Evolutionary conservation across 176 grass and related monocot genomes (phyloP).

Genomic region (Lolium perenne): DNA sequence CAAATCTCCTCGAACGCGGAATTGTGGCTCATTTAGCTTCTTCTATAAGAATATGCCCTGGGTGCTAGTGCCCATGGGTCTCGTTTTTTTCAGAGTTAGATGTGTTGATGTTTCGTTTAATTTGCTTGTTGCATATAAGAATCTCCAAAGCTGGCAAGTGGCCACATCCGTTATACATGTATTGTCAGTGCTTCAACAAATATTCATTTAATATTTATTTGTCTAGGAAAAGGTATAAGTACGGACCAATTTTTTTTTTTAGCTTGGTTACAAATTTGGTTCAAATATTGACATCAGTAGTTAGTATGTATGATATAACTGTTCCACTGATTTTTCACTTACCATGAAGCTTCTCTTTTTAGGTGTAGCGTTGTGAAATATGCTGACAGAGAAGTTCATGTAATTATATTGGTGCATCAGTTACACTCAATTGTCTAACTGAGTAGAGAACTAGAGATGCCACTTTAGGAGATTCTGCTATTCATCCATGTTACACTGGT

Average conservation of each 20-base stretch:
- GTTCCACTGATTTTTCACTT: neutral
- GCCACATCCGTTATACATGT: neutral
- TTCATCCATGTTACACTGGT: neutral
- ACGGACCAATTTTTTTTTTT: neutral
- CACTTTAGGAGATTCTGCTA: neutral
- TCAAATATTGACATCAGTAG: neutral
- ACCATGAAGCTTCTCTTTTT: conserved; percentile 19
- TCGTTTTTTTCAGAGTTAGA: neutral
- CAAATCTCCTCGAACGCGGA: no score
- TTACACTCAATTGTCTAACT: conserved; percentile 5
- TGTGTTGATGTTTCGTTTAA: neutral
- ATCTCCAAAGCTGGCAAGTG: conserved; percentile 7
- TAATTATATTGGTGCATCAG: neutral
- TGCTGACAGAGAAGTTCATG: conserved; percentile 15
- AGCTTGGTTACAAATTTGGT: neutral
- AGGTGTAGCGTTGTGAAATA: conserved; percentile 1
- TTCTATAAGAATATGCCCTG: no score
- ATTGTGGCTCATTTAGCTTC: no score
- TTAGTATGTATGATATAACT: neutral
- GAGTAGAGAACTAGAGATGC: neutral
- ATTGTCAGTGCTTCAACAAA: neutral
- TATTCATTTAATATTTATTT: conserved; percentile 17
- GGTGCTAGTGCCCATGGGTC: no score
- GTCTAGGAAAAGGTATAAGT: neutral
- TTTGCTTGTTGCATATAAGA: conserved; percentile 1